phyloP scores from a whole-genome alignment of 345 rosid genomes.

The Aquilaria malaccensis region DNA sequence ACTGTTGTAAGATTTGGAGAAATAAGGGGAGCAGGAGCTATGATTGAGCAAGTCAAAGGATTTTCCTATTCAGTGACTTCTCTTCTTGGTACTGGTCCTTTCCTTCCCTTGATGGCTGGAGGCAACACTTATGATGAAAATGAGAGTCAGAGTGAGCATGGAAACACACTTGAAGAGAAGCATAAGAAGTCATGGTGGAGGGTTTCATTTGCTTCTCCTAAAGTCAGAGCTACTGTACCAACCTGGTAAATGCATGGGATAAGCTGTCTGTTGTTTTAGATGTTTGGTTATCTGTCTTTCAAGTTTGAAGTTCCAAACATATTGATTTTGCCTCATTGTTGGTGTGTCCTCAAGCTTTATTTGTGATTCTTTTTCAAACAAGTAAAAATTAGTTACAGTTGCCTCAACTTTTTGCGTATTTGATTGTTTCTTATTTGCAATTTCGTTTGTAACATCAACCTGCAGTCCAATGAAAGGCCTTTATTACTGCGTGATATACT shows the following conservation, averaged over 20 bases:
- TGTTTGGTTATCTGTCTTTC: too few relatives aligned
- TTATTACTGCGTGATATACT: slow-evolving; percentile 90
- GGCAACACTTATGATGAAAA: slow-evolving; percentile 27
- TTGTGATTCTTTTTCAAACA: too few relatives aligned
- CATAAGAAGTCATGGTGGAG: slow-evolving; percentile 70
- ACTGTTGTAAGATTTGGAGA: slow-evolving; percentile 76
- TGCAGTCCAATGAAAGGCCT: slow-evolving; percentile 86
- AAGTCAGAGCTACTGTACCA: slow-evolving; percentile 42
- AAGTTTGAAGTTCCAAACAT: too few relatives aligned
- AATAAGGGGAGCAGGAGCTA: slow-evolving; percentile 68
- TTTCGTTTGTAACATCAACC: slow-evolving; percentile 6
- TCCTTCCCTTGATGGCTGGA: slow-evolving; percentile 56
- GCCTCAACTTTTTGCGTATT: too few relatives aligned
- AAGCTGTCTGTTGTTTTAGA: too few relatives aligned
- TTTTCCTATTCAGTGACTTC: slow-evolving; percentile 75
- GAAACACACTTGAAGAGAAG: slow-evolving; percentile 31
- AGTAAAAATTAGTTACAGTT: neutral
- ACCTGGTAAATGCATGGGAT: slow-evolving; percentile 31
- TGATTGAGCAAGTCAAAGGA: slow-evolving; percentile 98
- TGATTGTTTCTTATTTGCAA: too few relatives aligned
- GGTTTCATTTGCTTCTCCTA: slow-evolving; percentile 81
- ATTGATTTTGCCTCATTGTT: too few relatives aligned
- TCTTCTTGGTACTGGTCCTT: slow-evolving; percentile 75
- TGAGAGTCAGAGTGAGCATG: slow-evolving; percentile 14
- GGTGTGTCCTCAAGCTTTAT: too few relatives aligned